These are phyloP conservation scores for Auriscalpium orientale DNA, from an alignment of 768 basidiomycete genomes.

Conservation along the genomic window DNA sequence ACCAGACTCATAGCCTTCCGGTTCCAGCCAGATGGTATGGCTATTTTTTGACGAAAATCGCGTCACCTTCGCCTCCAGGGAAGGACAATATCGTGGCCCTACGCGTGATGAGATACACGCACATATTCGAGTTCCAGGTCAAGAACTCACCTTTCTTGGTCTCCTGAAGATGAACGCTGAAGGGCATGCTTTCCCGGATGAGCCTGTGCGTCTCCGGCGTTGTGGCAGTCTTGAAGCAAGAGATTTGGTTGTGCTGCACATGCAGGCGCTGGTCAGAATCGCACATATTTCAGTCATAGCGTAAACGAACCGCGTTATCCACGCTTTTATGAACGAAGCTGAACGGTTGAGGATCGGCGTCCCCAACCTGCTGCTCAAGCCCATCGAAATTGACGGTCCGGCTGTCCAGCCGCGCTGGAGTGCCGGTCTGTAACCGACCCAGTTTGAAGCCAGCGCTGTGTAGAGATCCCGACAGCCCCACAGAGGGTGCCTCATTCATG, in stretches of 20 bases:
- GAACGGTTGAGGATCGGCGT: constrained; percentile 60
- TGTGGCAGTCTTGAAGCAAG: constrained; percentile 68
- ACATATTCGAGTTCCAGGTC: not conserved
- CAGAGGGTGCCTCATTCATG: constrained; percentile 61
- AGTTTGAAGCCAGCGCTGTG: constrained; percentile 71
- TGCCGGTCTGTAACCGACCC: constrained; percentile 79
- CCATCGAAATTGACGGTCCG: constrained; percentile 62
- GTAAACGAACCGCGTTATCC: constrained; percentile 53
- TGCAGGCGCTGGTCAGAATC: not conserved
- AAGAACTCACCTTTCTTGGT: constrained; percentile 62
- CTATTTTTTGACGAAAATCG: constrained; percentile 64
- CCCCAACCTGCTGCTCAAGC: constrained; percentile 60
- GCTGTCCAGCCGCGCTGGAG: constrained; percentile 72
- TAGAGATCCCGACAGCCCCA: constrained; percentile 72
- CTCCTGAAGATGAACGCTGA: constrained; percentile 82
- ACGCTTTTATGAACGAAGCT: constrained; percentile 65
- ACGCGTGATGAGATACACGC: not conserved
- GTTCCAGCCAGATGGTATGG: constrained; percentile 85
- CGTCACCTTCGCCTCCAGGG: constrained; percentile 79
- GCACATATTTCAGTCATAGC: not conserved
- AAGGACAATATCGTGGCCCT: constrained; percentile 92
- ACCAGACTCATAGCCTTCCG: constrained; percentile 89
- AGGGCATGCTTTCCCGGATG: constrained; percentile 68
- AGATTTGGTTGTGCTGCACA: constrained; percentile 62
- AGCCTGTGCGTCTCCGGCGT: constrained; percentile 66